Percentiles rank a stretch among this genome's conserved stretches.
These are phyloP conservation scores for Lentinus tigrinus DNA, from an alignment of 768 basidiomycete species.

Conservation along the genomic window DNA sequence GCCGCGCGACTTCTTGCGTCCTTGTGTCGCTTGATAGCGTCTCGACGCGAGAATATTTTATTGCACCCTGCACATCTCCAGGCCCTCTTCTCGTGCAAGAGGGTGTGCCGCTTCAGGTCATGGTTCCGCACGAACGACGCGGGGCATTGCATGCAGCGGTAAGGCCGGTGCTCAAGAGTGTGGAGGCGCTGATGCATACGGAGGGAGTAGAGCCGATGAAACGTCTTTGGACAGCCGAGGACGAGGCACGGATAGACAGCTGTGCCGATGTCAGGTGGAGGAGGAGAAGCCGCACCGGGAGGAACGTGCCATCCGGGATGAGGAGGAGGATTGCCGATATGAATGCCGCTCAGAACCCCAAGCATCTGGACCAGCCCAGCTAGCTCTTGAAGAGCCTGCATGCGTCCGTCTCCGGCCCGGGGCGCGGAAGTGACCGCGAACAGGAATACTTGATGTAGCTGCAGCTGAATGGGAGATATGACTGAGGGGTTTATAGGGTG, in stretches of 20 bases:
- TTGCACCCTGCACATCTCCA: slow-evolving; percentile 75
- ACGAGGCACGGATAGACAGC: slow-evolving; percentile 81
- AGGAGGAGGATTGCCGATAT: slow-evolving; percentile 49
- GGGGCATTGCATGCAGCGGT: slow-evolving; percentile 61
- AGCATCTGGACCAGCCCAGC: slow-evolving; percentile 81
- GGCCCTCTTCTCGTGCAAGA: slow-evolving; percentile 68
- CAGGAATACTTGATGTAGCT: slow-evolving; percentile 74
- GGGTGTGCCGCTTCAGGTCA: slow-evolving; percentile 76
- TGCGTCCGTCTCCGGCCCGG: slow-evolving; percentile 39
- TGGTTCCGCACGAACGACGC: slow-evolving; percentile 79
- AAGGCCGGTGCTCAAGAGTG: slow-evolving; percentile 56
- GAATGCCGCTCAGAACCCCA: slow-evolving; percentile 76
- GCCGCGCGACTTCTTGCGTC: slow-evolving; percentile 55
- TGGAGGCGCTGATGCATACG: slow-evolving; percentile 73
- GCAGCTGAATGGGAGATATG: slow-evolving; percentile 69
- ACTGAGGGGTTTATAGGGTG: slow-evolving; percentile 53
- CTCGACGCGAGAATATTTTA: slow-evolving; percentile 73
- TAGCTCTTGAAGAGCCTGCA: slow-evolving; percentile 68
- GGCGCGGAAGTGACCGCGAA: slow-evolving; percentile 67
- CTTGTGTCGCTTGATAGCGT: slow-evolving; percentile 79
- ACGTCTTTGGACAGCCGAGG: slow-evolving; percentile 62
- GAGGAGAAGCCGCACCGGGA: slow-evolving; percentile 28
- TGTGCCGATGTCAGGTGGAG: slow-evolving; percentile 54
- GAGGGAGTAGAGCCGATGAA: slow-evolving; percentile 66
- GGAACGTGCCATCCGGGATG: slow-evolving; percentile 20